Base-by-base conservation (phyloP, 1,284 basidiomycete species). In the Ganoderma lingzhi region DNA sequence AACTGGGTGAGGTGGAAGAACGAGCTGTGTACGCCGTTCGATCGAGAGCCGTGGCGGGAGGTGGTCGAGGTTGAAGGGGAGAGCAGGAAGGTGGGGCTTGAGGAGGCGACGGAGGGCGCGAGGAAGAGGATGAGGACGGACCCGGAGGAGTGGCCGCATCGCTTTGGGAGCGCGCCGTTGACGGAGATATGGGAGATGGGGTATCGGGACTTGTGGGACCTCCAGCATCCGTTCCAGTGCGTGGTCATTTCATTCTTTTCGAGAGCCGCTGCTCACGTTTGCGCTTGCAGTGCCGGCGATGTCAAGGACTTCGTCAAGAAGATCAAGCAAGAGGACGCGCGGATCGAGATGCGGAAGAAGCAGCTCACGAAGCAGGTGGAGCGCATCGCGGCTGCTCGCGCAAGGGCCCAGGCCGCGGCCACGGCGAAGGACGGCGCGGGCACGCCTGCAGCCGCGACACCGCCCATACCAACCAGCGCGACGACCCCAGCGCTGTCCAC, bases 1-100 rank as follows among this genome's bases (percentile, higher is more conserved):
- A 95, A 94, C 75, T 96, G 94, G 94, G 88, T 95, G 9, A 88
- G 86, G 73, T 95, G 93, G 93, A 95, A 95, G 82, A 93, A 92
- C 73, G 90, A 93, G 35, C 76, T 92, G 5, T 95, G 93, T 75
- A 82, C 87, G 37, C 86, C 90, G 9, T 95, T 95, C 77, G 93
- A 95, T 76, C 90, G 88, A 74, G 88, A 88, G 62, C 85, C 90
- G 12, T 89, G 88, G 84, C 81, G 80, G 9, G 79, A 80, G 58
- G 85, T 87, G 64, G 71, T 88, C 17, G 81, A 84, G 64, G 86
- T 75, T 1, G 75, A 73, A 48, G 78, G 74, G 3, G 68, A 66
- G 64, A 81, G 82, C 30, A 78, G 79, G 74, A 85, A 84, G 64
- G 80, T 88, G 30, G 87, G 87, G 6, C 76, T 93, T 45, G 86